Conservation (phyloP, 2,329 filamentous ascomycete species). For the Exserohilum rostratum region DNA sequence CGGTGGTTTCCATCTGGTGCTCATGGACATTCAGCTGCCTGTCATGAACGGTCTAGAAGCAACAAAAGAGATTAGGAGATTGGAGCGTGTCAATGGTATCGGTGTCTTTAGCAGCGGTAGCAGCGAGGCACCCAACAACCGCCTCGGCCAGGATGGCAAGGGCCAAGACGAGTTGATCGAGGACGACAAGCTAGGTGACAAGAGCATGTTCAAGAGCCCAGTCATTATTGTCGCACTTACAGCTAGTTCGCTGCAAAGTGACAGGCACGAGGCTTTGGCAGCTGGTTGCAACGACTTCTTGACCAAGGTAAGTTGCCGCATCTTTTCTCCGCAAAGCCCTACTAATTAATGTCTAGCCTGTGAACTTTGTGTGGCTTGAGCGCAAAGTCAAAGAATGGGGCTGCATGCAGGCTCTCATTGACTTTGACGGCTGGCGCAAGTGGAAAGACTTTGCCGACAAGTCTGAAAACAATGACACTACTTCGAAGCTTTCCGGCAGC, state of each 20-base stretch:
- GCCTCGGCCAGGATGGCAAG: constrained; percentile 48
- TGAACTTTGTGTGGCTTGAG: constrained; percentile 97
- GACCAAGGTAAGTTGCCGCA: constrained; percentile 73
- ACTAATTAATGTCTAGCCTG: constrained; percentile 66
- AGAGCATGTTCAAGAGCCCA: constrained; percentile 83
- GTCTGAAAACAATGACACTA: constrained; percentile 43
- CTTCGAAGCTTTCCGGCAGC: constrained; percentile 43
- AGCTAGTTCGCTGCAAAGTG: constrained; percentile 90
- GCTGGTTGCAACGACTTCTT: constrained; percentile 98
- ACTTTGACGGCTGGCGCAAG: constrained; percentile 96
- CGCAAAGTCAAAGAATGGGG: constrained; percentile 99
- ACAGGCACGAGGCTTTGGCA: constrained; percentile 91
- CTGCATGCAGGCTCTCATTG: constrained; percentile 98
- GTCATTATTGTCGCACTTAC: constrained; percentile 98
- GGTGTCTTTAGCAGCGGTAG: constrained; percentile 75
- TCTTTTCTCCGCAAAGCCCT: constrained; percentile 11
- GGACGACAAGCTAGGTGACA: constrained; percentile 72
- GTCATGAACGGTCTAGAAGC: constrained; percentile 96
- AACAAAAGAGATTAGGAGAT: constrained; percentile 87
- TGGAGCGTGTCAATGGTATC: constrained; percentile 90
- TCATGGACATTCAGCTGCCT: constrained; percentile 98
- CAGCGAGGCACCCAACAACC: constrained; percentile 48
- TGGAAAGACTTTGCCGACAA: constrained; percentile 79
- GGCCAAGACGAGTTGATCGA: constrained; percentile 53
- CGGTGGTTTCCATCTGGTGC: constrained; percentile 91